Conservation (phyloP, 768 basidiomycete species). For the Fomitopsis pulvina region DNA sequence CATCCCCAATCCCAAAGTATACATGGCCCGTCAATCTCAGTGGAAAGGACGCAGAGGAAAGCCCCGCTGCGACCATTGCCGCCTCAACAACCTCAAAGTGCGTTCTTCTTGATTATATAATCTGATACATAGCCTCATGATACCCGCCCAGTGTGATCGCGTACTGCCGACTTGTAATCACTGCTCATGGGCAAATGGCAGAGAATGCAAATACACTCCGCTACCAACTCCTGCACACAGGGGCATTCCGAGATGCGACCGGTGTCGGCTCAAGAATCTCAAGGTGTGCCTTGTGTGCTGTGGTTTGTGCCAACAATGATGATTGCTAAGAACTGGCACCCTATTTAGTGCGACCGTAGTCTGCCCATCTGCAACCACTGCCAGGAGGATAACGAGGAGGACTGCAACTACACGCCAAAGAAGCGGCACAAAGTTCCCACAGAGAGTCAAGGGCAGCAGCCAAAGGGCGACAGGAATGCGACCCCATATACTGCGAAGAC, state of each 20-base stretch:
- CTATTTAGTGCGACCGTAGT: constrained; percentile 59
- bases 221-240: constrained; percentile 70
- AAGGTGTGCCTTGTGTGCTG: constrained; percentile 39
- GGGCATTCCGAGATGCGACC: constrained; percentile 68
- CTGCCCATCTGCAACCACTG: constrained; percentile 69
- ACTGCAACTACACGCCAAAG: constrained; percentile 72
- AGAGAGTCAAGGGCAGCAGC: constrained; percentile 30
- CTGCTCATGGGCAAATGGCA: constrained; percentile 56
- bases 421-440: constrained; percentile 51
- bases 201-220: constrained; percentile 67
- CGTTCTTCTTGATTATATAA: constrained; percentile 18
- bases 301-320: constrained; percentile 3
- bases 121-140: constrained; percentile 6
- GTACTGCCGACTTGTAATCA: constrained; percentile 67
- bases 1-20: constrained; percentile 62
- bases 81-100: constrained; percentile 66
- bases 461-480: constrained; percentile 25
- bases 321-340: constrained; percentile 3
- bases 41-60: constrained; percentile 75
- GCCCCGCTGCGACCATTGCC: constrained; percentile 69
- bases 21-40: constrained; percentile 62
- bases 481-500: constrained; percentile 40
- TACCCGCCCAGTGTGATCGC: constrained; percentile 52
- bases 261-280: constrained; percentile 58
- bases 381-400: constrained; percentile 40